These are phyloP conservation scores for Lumnitzera racemosa DNA, from an alignment of 345 rosid species.

Conservation along the genomic window DNA sequence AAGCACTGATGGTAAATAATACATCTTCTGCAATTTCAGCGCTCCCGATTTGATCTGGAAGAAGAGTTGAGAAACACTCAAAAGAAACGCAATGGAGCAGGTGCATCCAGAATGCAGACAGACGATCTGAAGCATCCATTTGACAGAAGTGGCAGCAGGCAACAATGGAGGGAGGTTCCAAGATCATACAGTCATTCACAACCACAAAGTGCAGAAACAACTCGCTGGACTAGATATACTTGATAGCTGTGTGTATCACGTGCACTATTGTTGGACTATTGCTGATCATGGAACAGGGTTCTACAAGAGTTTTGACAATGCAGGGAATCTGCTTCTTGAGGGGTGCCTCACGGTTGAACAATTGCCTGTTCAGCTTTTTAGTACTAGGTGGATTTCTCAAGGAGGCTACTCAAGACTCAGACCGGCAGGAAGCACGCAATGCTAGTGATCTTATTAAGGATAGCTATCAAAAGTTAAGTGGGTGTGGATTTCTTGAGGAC, in stretches of 20 bases:
- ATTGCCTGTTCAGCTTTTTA: too few relatives aligned
- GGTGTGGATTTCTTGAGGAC: not conserved
- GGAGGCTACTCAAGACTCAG: too few relatives aligned
- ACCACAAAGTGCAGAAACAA: conserved; percentile 28
- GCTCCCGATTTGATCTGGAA: conserved; percentile 70
- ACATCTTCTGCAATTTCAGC: conserved; percentile 34
- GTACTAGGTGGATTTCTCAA: too few relatives aligned
- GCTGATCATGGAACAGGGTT: too few relatives aligned
- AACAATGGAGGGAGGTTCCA: conserved; percentile 42
- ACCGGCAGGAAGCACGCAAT: not conserved
- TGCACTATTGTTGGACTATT: too few relatives aligned
- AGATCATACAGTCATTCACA: conserved; percentile 31
- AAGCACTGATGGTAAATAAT: not conserved
- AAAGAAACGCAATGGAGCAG: conserved; percentile 52
- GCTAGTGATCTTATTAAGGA: not conserved
- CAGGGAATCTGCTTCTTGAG: too few relatives aligned
- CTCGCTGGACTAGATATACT: conserved; percentile 35
- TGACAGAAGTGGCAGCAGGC: conserved; percentile 38
- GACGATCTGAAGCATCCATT: conserved; percentile 43
- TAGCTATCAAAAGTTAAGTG: not conserved
- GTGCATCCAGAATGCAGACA: conserved; percentile 35
- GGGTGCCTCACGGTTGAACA: too few relatives aligned
- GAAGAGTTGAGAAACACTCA: conserved; percentile 62
- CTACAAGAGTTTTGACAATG: too few relatives aligned
- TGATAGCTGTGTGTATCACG: conserved; percentile 14